phyloP scores from a whole-genome alignment of 1,139 yeast species.

The Meyerozyma smithsonii region DNA sequence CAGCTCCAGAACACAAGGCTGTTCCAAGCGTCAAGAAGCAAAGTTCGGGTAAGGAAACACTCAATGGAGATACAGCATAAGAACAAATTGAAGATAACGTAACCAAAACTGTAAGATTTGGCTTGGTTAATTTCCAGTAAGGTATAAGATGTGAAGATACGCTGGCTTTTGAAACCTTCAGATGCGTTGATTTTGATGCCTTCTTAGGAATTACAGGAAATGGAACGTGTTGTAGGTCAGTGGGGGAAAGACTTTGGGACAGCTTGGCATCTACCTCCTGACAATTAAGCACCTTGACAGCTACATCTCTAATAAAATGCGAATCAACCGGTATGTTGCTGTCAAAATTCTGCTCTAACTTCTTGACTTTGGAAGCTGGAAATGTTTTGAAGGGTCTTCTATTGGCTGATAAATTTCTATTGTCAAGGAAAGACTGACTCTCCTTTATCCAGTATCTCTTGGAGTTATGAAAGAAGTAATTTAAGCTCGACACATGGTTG shows the following conservation, averaged over 20 bases:
- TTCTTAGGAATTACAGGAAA: constrained; percentile 48
- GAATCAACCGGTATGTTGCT: background rate
- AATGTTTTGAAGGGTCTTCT: constrained; percentile 5
- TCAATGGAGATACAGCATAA: constrained; percentile 84
- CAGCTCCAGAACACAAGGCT: constrained; percentile 83
- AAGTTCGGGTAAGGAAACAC: constrained; percentile 66
- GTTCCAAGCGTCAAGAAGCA: constrained; percentile 79
- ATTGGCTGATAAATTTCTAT: constrained; percentile 20
- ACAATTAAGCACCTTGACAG: constrained; percentile 34
- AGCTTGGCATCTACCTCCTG: constrained; percentile 31
- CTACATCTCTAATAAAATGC: constrained; percentile 20
- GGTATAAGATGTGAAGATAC: constrained; percentile 43
- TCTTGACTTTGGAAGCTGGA: background rate
- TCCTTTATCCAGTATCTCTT: constrained; percentile 25
- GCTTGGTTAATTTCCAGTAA: constrained; percentile 79
- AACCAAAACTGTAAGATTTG: constrained; percentile 80
- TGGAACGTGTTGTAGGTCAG: constrained; percentile 38
- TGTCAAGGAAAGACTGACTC: constrained; percentile 31
- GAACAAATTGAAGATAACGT: constrained; percentile 91
- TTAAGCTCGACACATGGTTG: constrained; percentile 28
- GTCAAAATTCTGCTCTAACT: background rate
- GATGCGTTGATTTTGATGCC: constrained; percentile 8
- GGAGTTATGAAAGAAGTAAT: constrained; percentile 38
- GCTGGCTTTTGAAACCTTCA: constrained; percentile 12
- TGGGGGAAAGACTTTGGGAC: constrained; percentile 16